Evolutionary conservation across 139 green algal genomes (phyloP), one percentile per base, ranked within the genome.

Genomic region (Trebouxia sp.): DNA sequence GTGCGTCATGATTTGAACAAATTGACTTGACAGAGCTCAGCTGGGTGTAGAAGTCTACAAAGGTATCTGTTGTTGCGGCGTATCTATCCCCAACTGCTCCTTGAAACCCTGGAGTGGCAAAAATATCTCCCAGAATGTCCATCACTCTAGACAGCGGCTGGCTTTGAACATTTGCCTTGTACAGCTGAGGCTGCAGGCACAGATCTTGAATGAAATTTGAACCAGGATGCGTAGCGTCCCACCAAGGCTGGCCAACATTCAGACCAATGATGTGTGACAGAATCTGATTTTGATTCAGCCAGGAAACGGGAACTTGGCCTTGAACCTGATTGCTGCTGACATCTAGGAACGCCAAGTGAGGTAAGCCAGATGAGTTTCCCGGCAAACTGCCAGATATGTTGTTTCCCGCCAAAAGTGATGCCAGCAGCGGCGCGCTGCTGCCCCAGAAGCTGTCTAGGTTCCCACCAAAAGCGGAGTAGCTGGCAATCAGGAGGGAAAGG

Each of bases 361-460:
- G n/a, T 22, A 69, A 30, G 6, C 30, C 58, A 41, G 58, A 41
- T 26, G 58, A 11, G 30, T 69, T 69, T 41, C n/a, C 58, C 30
- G 58, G 58, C 30, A 69, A 69, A 42, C 24, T 10, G 9, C 58
- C 58, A n/a, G 58, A 69, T 6, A 69, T 69, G 28, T 69, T 69
- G 58, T 69, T 69, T 69, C 58, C 58, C 58, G 58, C 58, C 58
- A 69, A 42, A 69, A 69, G 58, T 6, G 58, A 69, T 43, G 58
- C 58, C 58, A 69, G 6, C 3, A 69, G 58, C 9, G 58, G 58
- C 30, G 58, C 58, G 20, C 30, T 11, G 58, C 58, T 69, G 58
- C 58, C 30, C 58, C 58, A 69, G 11, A 69, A 69, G 30, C 11
- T 30, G 12, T 41, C 30, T 5, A 69, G 30, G 58, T 15, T 41